Percentiles rank a stretch among this genome's conserved stretches.
Conservation (phyloP, 768 basidiomycete genomes). For the Serendipita sp. region DNA sequence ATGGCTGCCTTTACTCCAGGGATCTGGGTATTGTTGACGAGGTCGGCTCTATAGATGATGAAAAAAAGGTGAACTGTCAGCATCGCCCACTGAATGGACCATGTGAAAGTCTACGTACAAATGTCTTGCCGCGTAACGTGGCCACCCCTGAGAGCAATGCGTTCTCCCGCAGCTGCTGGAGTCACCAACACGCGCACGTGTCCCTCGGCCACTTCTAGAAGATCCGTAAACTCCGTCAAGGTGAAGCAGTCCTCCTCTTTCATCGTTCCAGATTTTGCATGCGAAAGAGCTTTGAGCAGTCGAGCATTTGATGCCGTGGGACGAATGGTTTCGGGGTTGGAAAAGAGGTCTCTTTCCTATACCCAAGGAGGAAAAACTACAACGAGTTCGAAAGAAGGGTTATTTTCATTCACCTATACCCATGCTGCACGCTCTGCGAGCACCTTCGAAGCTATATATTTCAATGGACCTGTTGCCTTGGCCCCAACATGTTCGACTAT, state of each 20-base stretch:
- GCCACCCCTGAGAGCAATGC: slow-evolving; percentile 22
- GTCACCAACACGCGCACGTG: slow-evolving; percentile 38
- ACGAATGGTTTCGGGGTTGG: background rate
- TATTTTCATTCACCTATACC: background rate
- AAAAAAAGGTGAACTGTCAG: background rate
- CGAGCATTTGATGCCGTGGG: background rate
- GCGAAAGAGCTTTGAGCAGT: background rate
- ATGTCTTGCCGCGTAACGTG: background rate
- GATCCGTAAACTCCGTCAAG: slow-evolving; percentile 19
- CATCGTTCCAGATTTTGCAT: background rate
- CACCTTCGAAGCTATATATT: slow-evolving; percentile 6
- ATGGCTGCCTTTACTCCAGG: background rate
- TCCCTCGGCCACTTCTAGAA: slow-evolving; percentile 38
- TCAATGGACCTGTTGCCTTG: background rate
- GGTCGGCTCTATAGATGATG: background rate
- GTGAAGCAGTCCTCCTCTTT: background rate
- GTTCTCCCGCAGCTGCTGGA: slow-evolving; percentile 36
- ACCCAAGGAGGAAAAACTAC: background rate
- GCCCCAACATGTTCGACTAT: background rate
- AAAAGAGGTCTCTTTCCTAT: background rate
- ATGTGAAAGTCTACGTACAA: background rate
- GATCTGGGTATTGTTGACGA: background rate
- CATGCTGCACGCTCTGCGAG: slow-evolving; percentile 6
- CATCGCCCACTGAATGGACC: background rate
- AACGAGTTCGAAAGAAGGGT: slow-evolving; percentile 8